phyloP scores from a whole-genome alignment of 2,329 filamentous ascomycete genomes.

The Davidsoniella australis region DNA sequence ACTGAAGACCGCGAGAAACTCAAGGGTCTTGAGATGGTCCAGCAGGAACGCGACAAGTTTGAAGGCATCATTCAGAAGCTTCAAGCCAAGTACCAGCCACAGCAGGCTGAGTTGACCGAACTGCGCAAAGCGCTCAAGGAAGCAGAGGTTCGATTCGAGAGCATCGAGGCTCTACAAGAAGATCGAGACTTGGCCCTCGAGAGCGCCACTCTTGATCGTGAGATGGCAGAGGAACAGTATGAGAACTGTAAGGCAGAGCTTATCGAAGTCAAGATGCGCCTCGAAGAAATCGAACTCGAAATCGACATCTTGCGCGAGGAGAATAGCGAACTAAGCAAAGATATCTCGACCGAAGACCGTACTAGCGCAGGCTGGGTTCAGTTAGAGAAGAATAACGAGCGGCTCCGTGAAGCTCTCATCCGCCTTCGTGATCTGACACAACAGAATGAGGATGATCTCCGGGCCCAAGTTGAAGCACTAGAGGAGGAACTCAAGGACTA shows the following conservation, averaged over 20 bases:
- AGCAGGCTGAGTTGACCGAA: conserved; percentile 63
- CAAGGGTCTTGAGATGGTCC: conserved; percentile 58
- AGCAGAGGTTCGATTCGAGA: conserved; percentile 48
- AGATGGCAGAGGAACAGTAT: conserved; percentile 89
- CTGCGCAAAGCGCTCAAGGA: conserved; percentile 65
- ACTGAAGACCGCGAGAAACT: conserved; percentile 72
- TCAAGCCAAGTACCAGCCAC: conserved; percentile 72
- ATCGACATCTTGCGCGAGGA: conserved; percentile 76
- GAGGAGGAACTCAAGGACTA: conserved; percentile 58
- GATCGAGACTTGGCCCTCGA: conserved; percentile 78
- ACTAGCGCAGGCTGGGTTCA: conserved; percentile 78
- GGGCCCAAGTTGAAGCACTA: conserved; percentile 55
- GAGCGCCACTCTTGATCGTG: conserved; percentile 72
- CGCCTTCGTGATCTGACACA: conserved; percentile 74
- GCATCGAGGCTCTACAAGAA: conserved; percentile 42
- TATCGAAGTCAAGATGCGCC: conserved; percentile 54
- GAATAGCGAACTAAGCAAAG: conserved; percentile 65
- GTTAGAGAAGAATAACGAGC: conserved; percentile 78
- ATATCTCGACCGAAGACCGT: conserved; percentile 77
- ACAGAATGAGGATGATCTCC: conserved; percentile 66
- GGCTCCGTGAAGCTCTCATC: conserved; percentile 69
- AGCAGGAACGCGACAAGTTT: conserved; percentile 61
- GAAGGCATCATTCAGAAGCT: conserved; percentile 80
- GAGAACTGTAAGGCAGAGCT: conserved; percentile 70
- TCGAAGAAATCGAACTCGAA: conserved; percentile 76